Conservation (phyloP, 2,329 filamentous ascomycete species). For the Cladobotryum mycophilum region DNA sequence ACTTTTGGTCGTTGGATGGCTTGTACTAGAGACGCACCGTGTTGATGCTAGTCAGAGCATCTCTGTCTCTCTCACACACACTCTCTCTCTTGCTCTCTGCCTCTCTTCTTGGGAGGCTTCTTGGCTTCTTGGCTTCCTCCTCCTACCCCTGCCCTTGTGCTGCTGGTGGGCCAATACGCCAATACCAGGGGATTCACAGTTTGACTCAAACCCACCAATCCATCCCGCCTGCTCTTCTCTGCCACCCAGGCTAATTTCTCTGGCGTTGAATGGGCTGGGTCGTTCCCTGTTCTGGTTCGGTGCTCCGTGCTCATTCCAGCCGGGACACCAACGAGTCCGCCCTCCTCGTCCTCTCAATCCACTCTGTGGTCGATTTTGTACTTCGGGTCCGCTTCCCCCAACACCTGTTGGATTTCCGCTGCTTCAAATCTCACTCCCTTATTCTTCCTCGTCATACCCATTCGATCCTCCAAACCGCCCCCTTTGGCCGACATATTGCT, state of each 20-base stretch:
- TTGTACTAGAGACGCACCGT: constrained; percentile 2
- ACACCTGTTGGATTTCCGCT: neutral
- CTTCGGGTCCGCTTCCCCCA: constrained; percentile 4
- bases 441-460: constrained; percentile 1
- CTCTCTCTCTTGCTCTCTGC: neutral
- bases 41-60: neutral
- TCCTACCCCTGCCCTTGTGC: neutral
- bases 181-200: too few species aligned
- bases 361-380: constrained; percentile 8
- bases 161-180: too few species aligned
- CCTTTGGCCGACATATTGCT: neutral
- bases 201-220: neutral
- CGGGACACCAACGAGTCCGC: neutral
- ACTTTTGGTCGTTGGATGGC: neutral
- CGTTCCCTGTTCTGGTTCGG: neutral
- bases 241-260: neutral
- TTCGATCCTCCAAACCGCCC: neutral
- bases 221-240: neutral
- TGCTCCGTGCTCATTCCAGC: constrained; percentile 10
- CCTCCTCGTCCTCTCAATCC: neutral
- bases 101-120: neutral
- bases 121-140: neutral
- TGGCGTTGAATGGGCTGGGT: neutral
- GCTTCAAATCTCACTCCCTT: constrained; percentile 6
- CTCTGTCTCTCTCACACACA: neutral